A percentile compares a stretch with the other conserved stretches of the same genome.
phyloP scores from a whole-genome alignment of 768 basidiomycete genomes.

The Boletus rufocinnamomeus region DNA sequence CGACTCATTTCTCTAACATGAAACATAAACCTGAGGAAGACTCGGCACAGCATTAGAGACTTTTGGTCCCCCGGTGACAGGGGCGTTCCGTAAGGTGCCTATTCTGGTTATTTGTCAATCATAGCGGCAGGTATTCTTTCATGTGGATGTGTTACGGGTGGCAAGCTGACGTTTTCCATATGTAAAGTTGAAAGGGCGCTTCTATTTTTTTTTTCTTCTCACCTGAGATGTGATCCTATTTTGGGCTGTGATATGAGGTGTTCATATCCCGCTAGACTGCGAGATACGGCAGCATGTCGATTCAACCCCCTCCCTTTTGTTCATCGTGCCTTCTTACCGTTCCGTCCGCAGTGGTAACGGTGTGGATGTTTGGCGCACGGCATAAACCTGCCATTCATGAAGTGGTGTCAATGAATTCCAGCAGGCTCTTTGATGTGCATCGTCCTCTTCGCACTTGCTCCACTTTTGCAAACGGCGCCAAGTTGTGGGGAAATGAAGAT shows the following conservation, averaged over 20 bases:
- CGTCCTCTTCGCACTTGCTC: neutral
- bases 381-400: slow-evolving; percentile 3
- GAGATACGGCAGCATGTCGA: slow-evolving; percentile 15
- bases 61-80: slow-evolving; percentile 24
- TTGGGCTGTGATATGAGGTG: slow-evolving; percentile 7
- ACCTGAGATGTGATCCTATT: slow-evolving; percentile 18
- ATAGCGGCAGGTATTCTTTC: slow-evolving; percentile 1
- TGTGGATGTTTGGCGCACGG: neutral
- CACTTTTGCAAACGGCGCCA: neutral
- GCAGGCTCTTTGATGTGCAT: neutral
- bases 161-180: slow-evolving; percentile 12
- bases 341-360: neutral
- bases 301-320: neutral
- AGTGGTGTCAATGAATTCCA: neutral
- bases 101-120: slow-evolving; percentile 5
- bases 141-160: slow-evolving; percentile 10
- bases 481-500: neutral
- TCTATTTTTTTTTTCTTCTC: slow-evolving; percentile 6
- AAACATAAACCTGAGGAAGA: slow-evolving; percentile 12
- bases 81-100: slow-evolving; percentile 24
- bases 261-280: slow-evolving; percentile 11
- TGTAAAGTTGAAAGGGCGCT: slow-evolving; percentile 9
- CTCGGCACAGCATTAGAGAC: slow-evolving; percentile 25
- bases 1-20: slow-evolving; percentile 15
- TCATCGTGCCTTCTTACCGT: neutral